These are phyloP conservation scores for Obba rivulosa DNA, from an alignment of 768 basidiomycete species.

Conservation along the genomic window DNA sequence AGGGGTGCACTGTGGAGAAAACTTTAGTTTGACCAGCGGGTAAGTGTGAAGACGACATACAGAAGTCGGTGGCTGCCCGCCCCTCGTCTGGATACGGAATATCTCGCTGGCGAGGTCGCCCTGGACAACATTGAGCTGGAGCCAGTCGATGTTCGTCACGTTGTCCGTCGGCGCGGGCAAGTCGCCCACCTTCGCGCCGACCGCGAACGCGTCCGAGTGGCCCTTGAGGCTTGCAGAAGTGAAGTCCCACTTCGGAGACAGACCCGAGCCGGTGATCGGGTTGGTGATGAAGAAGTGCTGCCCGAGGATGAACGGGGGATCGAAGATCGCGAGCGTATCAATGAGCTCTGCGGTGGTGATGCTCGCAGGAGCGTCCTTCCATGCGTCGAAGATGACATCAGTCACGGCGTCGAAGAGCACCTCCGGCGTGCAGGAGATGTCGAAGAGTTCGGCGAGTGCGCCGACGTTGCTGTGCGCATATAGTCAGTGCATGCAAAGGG, in stretches of 20 bases:
- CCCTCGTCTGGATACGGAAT: conserved; percentile 47
- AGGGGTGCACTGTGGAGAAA: conserved; percentile 20
- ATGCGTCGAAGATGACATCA: conserved; percentile 25
- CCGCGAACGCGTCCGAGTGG: conserved; percentile 18
- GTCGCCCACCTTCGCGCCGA: conserved; percentile 20
- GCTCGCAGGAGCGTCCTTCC: conserved; percentile 8
- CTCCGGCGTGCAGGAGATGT: conserved; percentile 27
- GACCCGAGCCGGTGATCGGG: conserved; percentile 22
- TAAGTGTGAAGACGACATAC: conserved; percentile 19
- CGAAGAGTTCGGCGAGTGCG: conserved; percentile 27
- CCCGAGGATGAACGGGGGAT: conserved; percentile 18
- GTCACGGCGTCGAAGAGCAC: conserved; percentile 20
- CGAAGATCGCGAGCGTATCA: conserved; percentile 11
- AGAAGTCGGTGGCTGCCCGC: conserved; percentile 49
- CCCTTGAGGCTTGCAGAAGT: conserved; percentile 22
- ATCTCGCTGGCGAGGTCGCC: conserved; percentile 46
- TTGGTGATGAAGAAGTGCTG: conserved; percentile 35
- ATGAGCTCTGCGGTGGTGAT: conserved; percentile 18
- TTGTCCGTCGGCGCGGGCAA: conserved; percentile 22
- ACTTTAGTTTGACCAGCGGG: background rate
- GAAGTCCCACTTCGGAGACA: conserved; percentile 31
- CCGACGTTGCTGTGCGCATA: conserved; percentile 40
- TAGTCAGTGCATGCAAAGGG: too few species aligned
- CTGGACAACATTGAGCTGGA: conserved; percentile 39
- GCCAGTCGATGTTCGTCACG: conserved; percentile 47